These are phyloP conservation scores for Schizosaccharomyces versatilis DNA, from an alignment of 1,139 yeast species.

Conservation along the genomic window DNA sequence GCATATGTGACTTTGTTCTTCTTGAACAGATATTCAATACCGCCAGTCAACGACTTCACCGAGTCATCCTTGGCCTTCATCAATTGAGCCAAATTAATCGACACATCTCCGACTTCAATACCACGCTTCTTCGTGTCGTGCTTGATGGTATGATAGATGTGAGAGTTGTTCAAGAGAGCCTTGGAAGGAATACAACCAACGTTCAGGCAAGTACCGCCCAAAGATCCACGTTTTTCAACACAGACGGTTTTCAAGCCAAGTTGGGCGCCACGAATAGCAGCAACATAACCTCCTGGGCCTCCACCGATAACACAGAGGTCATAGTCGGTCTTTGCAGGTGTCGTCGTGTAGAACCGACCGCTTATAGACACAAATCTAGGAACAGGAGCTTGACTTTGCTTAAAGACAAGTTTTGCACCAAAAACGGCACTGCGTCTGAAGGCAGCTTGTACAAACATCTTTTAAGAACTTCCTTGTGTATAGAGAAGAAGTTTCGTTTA, in stretches of 20 bases:
- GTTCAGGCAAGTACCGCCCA: constrained; percentile 95
- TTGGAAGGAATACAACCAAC: constrained; percentile 98
- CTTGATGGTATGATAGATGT: constrained; percentile 67
- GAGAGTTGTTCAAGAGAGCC: constrained; percentile 84
- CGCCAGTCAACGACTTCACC: constrained; percentile 73
- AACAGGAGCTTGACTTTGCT: neutral
- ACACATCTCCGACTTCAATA: constrained; percentile 52
- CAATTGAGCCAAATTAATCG: constrained; percentile 52
- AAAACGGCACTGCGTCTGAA: neutral
- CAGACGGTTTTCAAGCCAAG: constrained; percentile 84
- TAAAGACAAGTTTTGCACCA: neutral
- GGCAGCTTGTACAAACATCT: neutral
- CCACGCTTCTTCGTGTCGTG: constrained; percentile 77
- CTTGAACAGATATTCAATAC: constrained; percentile 85
- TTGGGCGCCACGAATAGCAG: constrained; percentile 97
- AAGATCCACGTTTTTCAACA: constrained; percentile 82
- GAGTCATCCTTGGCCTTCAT: constrained; percentile 84
- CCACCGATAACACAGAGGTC: constrained; percentile 55
- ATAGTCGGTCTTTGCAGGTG: neutral
- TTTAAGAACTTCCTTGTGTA: neutral
- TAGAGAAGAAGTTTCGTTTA: too few relatives aligned
- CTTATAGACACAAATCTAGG: neutral
- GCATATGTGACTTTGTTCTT: constrained; percentile 84
- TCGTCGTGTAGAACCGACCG: neutral
- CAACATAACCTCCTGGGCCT: constrained; percentile 85